phyloP scores from a whole-genome alignment of 2,329 filamentous ascomycete genomes.

The Verticillium klebahnii region DNA sequence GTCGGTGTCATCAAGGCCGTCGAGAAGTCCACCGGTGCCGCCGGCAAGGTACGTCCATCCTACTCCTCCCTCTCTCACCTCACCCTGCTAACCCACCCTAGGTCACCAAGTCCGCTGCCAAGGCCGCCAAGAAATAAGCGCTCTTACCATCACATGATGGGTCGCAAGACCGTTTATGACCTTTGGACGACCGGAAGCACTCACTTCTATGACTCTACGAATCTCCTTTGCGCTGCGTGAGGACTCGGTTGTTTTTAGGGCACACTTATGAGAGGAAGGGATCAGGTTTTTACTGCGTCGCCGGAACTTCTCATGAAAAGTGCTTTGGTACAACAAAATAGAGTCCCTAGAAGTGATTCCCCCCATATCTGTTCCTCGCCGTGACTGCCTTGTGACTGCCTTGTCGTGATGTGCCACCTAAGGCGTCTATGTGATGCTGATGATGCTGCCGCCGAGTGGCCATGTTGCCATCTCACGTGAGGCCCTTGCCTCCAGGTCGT shows the following conservation, averaged over 20 bases:
- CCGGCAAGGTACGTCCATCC: constrained; percentile 49
- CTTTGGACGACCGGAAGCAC: constrained; percentile 10
- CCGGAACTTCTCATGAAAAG: constrained; percentile 31
- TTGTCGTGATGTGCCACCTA: not conserved
- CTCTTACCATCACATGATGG: constrained; percentile 6
- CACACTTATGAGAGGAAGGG: constrained; percentile 39
- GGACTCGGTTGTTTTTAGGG: constrained; percentile 35
- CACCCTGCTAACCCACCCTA: constrained; percentile 7
- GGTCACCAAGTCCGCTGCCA: constrained; percentile 67
- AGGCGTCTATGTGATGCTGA: too few relatives aligned
- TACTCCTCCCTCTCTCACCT: constrained; percentile 21
- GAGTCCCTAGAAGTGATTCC: constrained; percentile 30
- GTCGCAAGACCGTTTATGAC: not conserved
- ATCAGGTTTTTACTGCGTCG: constrained; percentile 26
- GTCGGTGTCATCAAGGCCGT: constrained; percentile 94
- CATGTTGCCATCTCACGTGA: too few relatives aligned
- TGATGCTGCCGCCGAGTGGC: too few relatives aligned
- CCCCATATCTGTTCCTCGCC: constrained; percentile 2
- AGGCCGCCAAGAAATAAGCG: constrained; percentile 70
- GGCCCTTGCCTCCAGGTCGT: too few relatives aligned
- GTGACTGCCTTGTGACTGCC: not conserved
- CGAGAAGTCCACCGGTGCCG: constrained; percentile 53
- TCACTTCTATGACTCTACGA: constrained; percentile 42
- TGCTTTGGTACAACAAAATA: constrained; percentile 42
- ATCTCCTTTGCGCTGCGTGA: constrained; percentile 39